Conservation (phyloP, 2,329 filamentous ascomycete species). For the Sporothrix brunneoviolacea region DNA sequence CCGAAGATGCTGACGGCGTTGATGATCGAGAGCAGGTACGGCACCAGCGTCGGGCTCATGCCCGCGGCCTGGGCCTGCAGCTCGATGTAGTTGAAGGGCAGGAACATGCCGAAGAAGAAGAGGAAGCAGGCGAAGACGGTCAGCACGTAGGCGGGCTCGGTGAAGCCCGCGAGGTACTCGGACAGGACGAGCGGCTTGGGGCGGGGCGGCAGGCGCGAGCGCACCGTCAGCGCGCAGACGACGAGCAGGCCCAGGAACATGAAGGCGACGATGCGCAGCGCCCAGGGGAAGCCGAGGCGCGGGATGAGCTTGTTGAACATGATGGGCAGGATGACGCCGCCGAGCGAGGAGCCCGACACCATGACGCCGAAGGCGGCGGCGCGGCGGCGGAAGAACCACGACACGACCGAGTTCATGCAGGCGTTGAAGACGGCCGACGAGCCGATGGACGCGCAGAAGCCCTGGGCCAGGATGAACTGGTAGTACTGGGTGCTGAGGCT, state of each 20-base stretch:
- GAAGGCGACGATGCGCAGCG: constrained; percentile 32
- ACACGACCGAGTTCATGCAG: constrained; percentile 30
- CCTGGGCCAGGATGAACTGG: constrained; percentile 35
- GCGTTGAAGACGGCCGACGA: constrained; percentile 31
- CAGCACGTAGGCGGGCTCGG: constrained; percentile 38
- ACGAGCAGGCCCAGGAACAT: constrained; percentile 29
- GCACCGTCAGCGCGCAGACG: constrained; percentile 27
- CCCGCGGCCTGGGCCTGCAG: constrained; percentile 40
- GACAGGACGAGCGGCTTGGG: constrained; percentile 35
- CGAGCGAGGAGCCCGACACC: constrained; percentile 42
- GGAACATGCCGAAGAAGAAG: constrained; percentile 49
- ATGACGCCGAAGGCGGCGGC: constrained; percentile 42
- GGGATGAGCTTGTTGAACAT: constrained; percentile 46
- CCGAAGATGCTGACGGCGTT: constrained; percentile 45
- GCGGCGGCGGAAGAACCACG: constrained; percentile 42
- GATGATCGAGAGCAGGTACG: constrained; percentile 51
- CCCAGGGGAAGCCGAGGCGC: constrained; percentile 36
- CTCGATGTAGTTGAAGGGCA: constrained; percentile 48
- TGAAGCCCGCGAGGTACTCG: constrained; percentile 42
- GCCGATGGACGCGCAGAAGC: constrained; percentile 27
- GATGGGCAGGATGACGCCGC: constrained; percentile 51
- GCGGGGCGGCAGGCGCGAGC: constrained; percentile 28
- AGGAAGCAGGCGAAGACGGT: constrained; percentile 43
- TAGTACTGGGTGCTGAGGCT: constrained; percentile 38
- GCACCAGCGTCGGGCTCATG: constrained; percentile 34